Evolutionary conservation across 2,329 filamentous ascomycete genomes (phyloP).

Genomic region (Fusarium xylarioides): DNA sequence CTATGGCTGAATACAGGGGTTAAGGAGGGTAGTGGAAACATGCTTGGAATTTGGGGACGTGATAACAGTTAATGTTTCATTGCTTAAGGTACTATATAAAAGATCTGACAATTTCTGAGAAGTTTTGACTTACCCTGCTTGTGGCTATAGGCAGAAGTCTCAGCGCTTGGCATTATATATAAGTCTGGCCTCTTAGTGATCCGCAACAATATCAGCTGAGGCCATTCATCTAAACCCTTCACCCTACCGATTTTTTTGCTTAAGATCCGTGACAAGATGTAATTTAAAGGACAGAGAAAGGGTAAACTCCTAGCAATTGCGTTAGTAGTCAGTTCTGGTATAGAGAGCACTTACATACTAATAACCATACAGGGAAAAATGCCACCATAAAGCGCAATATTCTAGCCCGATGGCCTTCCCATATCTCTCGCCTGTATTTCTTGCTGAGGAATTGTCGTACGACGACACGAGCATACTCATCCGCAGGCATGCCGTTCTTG

Average conservation of each 20-base stretch:
- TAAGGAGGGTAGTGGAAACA: not conserved
- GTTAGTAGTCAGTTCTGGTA: accelerated
- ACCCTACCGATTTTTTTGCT: not conserved
- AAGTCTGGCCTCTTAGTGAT: no score
- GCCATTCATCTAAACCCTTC: not conserved
- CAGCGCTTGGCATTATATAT: not conserved
- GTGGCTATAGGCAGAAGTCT: no score
- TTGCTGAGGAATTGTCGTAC: not conserved
- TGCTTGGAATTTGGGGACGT: not conserved
- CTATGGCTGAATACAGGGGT: not conserved
- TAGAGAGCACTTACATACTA: not conserved
- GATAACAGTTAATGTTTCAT: not conserved
- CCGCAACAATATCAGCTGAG: no score
- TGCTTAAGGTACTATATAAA: accelerated
- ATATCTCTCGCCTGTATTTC: not conserved
- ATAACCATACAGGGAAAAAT: not conserved
- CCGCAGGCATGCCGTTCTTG: not conserved
- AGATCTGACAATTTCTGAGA: no score
- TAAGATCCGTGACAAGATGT: not conserved
- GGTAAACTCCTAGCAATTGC: not conserved
- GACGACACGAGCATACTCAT: not conserved
- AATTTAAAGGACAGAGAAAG: not conserved
- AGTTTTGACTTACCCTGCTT: no score
- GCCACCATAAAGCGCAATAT: not conserved
- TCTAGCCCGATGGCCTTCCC: not conserved